Base-by-base conservation (phyloP, 2,329 filamentous ascomycete genomes). In the Westerdykella aurantiaca region DNA sequence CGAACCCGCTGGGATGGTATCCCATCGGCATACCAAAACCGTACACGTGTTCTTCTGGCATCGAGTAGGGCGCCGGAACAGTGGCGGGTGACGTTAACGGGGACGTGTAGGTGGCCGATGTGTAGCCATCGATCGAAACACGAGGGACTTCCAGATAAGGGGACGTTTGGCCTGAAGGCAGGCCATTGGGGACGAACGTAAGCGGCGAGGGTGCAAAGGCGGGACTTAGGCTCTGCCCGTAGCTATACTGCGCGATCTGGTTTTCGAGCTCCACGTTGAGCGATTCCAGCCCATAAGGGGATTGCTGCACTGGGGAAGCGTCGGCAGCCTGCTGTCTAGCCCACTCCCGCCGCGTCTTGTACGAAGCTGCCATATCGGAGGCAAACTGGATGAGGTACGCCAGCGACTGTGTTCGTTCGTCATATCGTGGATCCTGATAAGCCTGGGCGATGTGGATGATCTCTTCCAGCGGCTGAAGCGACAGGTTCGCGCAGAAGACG, bases 391-490 rank as follows among this genome's bases (percentile, higher is more conserved):
- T 72, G 31, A 74, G 52, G 45, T 69, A 64, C 2, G 68, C 65
- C 48, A 73, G 69, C 7, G 72, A 69, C 45, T 69, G 66, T 25
- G 67, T 59, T 29, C 67, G 61, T 11, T 69, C 61, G 39, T 69
- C 66, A 52, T 71, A 70, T 22, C 63, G 59, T 31, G 65, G 65
- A 34, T 64, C 60, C 43, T 64, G 62, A 60, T 68, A 51, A 48
- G 62, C 55, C 64, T 88, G 70, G 22, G 95, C 78, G 31, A 86
- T 81, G 38, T 81, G 79, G 37, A 88, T 82, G 57, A 96, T 95
- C 62, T 93, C 85, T 66, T 95, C 88, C 25, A 97, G 82, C 0
- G 90, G 88, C 1, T 78, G 76, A 37, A 95, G 78, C 13, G 87
- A 84, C 53, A 95, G 75, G 45, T 69, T 66, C 4, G 71, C 68